Base-by-base conservation (phyloP, 2,329 filamentous ascomycete genomes). In the Chrysoporthe cubensis region DNA sequence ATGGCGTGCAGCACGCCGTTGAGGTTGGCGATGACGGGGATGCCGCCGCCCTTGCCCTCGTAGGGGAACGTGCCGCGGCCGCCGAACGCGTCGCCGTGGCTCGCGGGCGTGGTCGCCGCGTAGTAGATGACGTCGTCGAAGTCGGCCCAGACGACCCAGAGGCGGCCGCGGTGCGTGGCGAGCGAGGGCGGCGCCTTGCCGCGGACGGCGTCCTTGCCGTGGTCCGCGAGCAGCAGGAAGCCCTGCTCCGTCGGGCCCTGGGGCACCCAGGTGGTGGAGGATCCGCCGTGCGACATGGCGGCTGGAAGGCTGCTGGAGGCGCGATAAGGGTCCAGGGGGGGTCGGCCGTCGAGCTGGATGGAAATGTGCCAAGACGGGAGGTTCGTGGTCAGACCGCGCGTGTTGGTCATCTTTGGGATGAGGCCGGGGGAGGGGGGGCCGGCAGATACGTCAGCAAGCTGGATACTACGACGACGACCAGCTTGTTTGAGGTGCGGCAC, bases 91-190 rank as follows among this genome's bases (percentile, higher is more conserved):
- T 72, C 68, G 32, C 68, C 71, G 5, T 65, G 52, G 50, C 67
- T 66, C 8, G 73, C 72, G 48, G 75, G 71, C 46, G 72, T 71
- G 26, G 77, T 77, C 42, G 71, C 67, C 7, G 77, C 74, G 66
- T 77, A 79, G 74, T 75, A 79, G 11, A 78, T 68, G 50, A 70
- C 68, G 11, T 75, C 76, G 8, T 72, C 69, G 7, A 71, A 70
- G 64, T 74, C 74, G 48, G 72, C 70, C 78, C 78, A 79, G 9
- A 78, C 64, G 70, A 76, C 77, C 77, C 77, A 79, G 1, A 79
- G 74, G 7, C 74, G 74, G n/a, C 78, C 77, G 34, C 76, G 74
- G 64, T 79, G 75, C 0, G 76, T 72, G 4, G 75, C 74, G 34
- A 79, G n/a, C n/a, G 77, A 75, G 21, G 77, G 77, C 26, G 75